phyloP scores from a whole-genome alignment of 2,329 filamentous ascomycete genomes.

The Penicillium sp. region DNA sequence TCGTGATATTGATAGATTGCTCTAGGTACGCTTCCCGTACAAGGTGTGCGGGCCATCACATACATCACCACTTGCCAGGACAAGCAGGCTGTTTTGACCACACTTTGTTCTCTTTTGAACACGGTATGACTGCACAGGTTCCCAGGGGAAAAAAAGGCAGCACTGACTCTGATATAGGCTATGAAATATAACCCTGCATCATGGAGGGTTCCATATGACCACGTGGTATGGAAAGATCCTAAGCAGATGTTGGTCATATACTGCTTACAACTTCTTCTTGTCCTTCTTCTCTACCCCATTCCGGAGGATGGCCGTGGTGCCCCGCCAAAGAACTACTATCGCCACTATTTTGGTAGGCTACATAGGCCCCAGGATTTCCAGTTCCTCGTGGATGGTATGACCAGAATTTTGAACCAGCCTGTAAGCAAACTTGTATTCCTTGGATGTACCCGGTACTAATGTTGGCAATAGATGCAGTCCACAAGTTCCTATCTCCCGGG shows the following conservation, averaged over 20 bases:
- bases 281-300: constrained; percentile 81
- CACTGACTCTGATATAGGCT: constrained; percentile 55
- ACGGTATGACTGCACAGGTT: constrained; percentile 61
- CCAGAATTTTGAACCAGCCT: constrained; percentile 85
- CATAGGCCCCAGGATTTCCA: constrained; percentile 97
- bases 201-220: constrained; percentile 93
- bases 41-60: constrained; percentile 79
- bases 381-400: constrained; percentile 94
- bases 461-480: constrained; percentile 64
- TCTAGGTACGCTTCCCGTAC: constrained; percentile 68
- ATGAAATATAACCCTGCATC: constrained; percentile 93
- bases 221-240: constrained; percentile 85
- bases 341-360: constrained; percentile 84
- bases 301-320: constrained; percentile 68
- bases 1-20: constrained; percentile 6
- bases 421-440: constrained; percentile 36
- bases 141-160: not conserved
- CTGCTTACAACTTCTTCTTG: constrained; percentile 84
- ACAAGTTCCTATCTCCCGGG: constrained; percentile 87
- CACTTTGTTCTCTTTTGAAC: constrained; percentile 90
- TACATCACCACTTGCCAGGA: constrained; percentile 86
- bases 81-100: constrained; percentile 85
- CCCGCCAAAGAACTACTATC: constrained; percentile 84
- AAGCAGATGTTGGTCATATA: constrained; percentile 91
- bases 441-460: not conserved